Evolutionary conservation across 2,329 filamentous ascomycete genomes (phyloP).

Genomic region (Coleophoma cylindrospora): DNA sequence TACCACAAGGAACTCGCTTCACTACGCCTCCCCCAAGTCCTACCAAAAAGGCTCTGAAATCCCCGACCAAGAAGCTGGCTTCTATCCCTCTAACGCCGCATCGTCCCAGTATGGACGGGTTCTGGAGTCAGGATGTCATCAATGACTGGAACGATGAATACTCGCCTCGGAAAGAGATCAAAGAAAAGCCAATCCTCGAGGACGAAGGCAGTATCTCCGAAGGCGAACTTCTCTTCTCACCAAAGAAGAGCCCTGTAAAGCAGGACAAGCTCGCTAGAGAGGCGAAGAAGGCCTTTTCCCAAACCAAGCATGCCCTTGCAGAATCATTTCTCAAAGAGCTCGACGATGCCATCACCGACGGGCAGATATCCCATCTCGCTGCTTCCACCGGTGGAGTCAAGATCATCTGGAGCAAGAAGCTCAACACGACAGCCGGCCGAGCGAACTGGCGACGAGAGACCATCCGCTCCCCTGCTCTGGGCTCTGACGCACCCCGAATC

Average conservation of each 20-base stretch:
- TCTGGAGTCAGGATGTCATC: slow-evolving; percentile 54
- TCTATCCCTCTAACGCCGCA: slow-evolving; percentile 50
- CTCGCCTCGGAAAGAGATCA: slow-evolving; percentile 40
- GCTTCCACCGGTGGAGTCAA: slow-evolving; percentile 64
- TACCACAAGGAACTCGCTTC: slow-evolving; percentile 13
- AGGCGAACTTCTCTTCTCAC: slow-evolving; percentile 5
- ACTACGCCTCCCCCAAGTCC: slow-evolving; percentile 23
- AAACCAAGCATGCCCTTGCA: slow-evolving; percentile 57
- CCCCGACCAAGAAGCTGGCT: slow-evolving; percentile 19
- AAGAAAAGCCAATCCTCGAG: slow-evolving; percentile 12
- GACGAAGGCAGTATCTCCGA: not conserved
- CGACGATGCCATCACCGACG: slow-evolving; percentile 58
- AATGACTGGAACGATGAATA: slow-evolving; percentile 62
- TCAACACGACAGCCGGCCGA: slow-evolving; percentile 73
- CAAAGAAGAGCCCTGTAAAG: slow-evolving; percentile 27
- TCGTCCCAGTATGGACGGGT: slow-evolving; percentile 47
- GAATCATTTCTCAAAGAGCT: slow-evolving; percentile 61
- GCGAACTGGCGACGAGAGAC: slow-evolving; percentile 67
- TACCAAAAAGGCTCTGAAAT: slow-evolving; percentile 13
- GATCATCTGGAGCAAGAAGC: slow-evolving; percentile 70
- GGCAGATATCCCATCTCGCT: slow-evolving; percentile 53
- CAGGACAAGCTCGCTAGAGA: slow-evolving; percentile 30
- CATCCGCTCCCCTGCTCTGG: slow-evolving; percentile 26
- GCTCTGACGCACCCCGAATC: slow-evolving; percentile 1
- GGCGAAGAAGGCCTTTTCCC: slow-evolving; percentile 56